These are phyloP conservation scores for Lachancea meyersii DNA, from an alignment of 805 yeast genomes.

Conservation along the genomic window DNA sequence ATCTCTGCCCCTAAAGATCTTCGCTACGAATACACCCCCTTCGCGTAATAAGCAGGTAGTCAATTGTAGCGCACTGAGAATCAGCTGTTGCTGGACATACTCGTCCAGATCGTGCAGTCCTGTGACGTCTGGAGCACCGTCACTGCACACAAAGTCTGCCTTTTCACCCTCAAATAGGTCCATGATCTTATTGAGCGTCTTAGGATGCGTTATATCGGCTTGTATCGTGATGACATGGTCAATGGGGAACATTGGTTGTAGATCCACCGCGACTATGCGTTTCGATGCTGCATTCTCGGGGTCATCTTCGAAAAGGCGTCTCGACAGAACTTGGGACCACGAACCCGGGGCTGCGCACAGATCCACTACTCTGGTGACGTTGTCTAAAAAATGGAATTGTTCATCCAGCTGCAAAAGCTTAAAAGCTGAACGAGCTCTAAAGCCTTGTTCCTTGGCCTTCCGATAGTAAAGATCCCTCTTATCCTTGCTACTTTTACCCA, in stretches of 20 bases:
- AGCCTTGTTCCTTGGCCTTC: constrained; percentile 95
- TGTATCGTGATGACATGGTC: constrained; percentile 83
- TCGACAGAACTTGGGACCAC: constrained; percentile 91
- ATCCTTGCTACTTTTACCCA: constrained; percentile 95
- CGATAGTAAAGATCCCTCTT: constrained; percentile 88
- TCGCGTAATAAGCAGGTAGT: constrained; percentile 84
- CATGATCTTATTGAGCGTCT: constrained; percentile 68
- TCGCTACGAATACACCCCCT: constrained; percentile 93
- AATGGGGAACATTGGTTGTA: constrained; percentile 98
- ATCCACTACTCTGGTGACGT: constrained; percentile 81
- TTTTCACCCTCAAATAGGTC: constrained; percentile 83
- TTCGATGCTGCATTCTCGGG: constrained; percentile 27
- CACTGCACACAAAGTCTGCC: constrained; percentile 88
- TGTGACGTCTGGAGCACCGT: constrained; percentile 98
- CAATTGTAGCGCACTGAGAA: constrained; percentile 82
- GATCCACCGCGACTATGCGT: constrained; percentile 85
- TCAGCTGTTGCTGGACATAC: constrained; percentile 91
- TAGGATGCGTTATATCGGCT: constrained; percentile 96
- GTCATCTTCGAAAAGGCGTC: constrained; percentile 48
- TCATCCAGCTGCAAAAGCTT: constrained; percentile 86
- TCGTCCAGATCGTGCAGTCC: constrained; percentile 96
- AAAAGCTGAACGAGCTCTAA: constrained; percentile 96
- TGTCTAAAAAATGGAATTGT: constrained; percentile 74
- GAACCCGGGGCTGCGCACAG: constrained; percentile 98
- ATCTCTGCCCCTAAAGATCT: constrained; percentile 93